Evolutionary conservation across 441 rosid species (phyloP), one percentile per base, ranked within the genome.

Genomic region (Pelargonium fulgidum): DNA sequence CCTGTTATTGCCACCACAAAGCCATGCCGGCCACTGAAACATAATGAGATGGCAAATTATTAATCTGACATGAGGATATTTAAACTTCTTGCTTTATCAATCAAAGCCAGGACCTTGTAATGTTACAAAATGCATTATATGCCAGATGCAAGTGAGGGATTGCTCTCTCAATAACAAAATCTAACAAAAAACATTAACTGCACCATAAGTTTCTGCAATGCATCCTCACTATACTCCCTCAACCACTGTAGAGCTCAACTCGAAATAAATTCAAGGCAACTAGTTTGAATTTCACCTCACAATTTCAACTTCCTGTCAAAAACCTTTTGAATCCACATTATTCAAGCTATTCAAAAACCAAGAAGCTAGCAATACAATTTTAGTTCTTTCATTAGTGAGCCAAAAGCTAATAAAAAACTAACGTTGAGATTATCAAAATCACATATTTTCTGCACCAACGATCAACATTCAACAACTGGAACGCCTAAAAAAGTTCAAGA

Each of bases 1-100:
- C 93, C 92, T 0, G 92, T 93, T 72, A 90, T 89, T 0, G 96
- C 97, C 77, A 93, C 95, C 74, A 93, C 96, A 76, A 88, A 93
- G 59, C 96, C 99, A 74, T 93, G 93, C 3, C 93, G 79, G 14
- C 97, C 93, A 72, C 96, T 91, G 80, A n/a, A 64, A 8, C 48
- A 64, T 42, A 33, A 26, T 16, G 12, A 24, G 5, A 2, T 5
- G 12, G 17, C 48, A 36, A 4, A 36, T 11, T 7, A 64, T 13
- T 64, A 39, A 33, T 12, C 7, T n/a, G 17, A 54, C 0, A 10
- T 19, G 62, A 0, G 6, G 39, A 33, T 54, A 54, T 14, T 54
- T 14, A 54, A 54, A n/a, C 14, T 54, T 63, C 7, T 63, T 29
- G 44, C 66, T 26, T 63, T 11, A 63, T n/a, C 44, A 29, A 26